Evolutionary conservation across 2,329 filamentous ascomycete species (phyloP).

Genomic region (Xylariaceae sp.): DNA sequence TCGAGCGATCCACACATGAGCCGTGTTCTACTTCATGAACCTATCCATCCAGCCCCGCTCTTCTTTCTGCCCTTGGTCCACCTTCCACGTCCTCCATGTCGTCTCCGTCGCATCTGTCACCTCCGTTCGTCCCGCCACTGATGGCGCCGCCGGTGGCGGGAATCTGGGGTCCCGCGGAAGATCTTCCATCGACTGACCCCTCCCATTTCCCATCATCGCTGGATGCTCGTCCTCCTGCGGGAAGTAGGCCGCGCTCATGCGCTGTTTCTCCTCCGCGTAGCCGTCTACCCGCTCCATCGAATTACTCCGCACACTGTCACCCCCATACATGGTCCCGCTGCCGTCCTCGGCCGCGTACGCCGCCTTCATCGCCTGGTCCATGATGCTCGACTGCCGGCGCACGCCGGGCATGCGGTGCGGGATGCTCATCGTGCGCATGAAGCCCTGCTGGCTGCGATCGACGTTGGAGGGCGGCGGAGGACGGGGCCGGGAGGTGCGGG

Average conservation of each 20-base stretch:
- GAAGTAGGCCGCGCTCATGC: neutral
- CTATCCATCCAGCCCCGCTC: no score
- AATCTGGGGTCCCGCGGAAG: neutral
- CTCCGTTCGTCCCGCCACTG: neutral
- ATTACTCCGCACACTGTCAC: no score
- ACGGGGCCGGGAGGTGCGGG: neutral
- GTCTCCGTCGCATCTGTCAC: neutral
- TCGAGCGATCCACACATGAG: no score
- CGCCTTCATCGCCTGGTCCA: neutral
- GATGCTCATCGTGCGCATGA: no score
- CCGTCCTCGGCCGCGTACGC: neutral
- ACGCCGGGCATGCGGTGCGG: neutral
- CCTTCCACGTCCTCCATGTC: neutral
- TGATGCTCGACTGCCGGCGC: neutral
- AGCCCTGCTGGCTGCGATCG: neutral
- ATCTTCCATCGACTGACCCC: neutral
- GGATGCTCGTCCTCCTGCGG: neutral
- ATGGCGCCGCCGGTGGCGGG: neutral
- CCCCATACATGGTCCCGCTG: neutral
- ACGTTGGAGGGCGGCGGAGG: neutral
- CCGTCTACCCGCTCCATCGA: neutral
- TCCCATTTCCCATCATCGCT: neutral
- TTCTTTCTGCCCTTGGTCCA: no score
- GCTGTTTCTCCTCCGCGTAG: neutral
- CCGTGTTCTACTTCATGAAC: no score